These are phyloP conservation scores for Macrophomina phaseolina DNA, from an alignment of 2,329 filamentous ascomycete genomes.

Conservation along the genomic window DNA sequence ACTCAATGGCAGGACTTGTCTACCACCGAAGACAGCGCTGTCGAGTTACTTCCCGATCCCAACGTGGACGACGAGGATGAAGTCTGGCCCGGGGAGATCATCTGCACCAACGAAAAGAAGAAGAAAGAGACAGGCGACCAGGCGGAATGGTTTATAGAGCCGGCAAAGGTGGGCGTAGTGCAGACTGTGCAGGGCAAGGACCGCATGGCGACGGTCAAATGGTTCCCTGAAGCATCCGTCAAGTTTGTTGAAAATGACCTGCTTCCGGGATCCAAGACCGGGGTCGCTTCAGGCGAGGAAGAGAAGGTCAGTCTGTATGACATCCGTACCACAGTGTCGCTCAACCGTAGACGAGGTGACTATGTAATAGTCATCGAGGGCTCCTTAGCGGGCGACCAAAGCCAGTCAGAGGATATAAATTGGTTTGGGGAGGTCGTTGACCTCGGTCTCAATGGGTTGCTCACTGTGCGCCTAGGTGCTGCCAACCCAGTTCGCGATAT, in stretches of 20 bases:
- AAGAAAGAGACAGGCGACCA: conserved; percentile 26
- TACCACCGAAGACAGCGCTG: conserved; percentile 54
- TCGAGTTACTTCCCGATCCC: conserved; percentile 55
- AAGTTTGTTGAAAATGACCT: conserved; percentile 44
- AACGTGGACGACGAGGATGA: conserved; percentile 61
- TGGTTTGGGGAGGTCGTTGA: conserved; percentile 66
- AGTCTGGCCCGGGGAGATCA: conserved; percentile 63
- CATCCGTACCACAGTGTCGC: conserved; percentile 55
- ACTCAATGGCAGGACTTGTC: conserved; percentile 66
- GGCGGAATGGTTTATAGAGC: conserved; percentile 44
- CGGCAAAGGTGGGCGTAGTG: conserved; percentile 61
- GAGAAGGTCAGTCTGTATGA: conserved; percentile 66
- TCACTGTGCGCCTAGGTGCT: conserved; percentile 61
- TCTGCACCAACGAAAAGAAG: conserved; percentile 52
- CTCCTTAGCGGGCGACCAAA: conserved; percentile 3
- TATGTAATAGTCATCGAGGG: conserved; percentile 54
- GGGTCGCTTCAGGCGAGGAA: conserved; percentile 47
- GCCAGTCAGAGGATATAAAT: conserved; percentile 37
- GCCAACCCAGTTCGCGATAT: conserved; percentile 57
- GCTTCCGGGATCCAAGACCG: conserved; percentile 46
- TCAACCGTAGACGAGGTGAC: conserved; percentile 58
- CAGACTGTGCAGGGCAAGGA: conserved; percentile 62
- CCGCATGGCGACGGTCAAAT: conserved; percentile 61
- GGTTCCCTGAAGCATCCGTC: conserved; percentile 50
- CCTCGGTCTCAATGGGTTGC: conserved; percentile 57